phyloP scores from a whole-genome alignment of 2,329 filamentous ascomycete genomes.

The Orbilia ellipsospora region DNA sequence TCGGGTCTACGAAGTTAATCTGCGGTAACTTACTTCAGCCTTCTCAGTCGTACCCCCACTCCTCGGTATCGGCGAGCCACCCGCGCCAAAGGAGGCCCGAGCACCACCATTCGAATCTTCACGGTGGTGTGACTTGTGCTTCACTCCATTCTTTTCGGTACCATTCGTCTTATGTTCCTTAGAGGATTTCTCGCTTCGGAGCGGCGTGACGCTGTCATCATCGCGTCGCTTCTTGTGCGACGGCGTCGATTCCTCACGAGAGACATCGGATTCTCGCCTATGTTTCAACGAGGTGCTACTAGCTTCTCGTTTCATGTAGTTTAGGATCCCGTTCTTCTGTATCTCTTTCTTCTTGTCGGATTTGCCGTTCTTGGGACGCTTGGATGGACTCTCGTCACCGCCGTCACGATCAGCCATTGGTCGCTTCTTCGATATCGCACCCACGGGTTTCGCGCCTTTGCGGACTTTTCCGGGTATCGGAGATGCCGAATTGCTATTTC shows the following conservation, averaged over 20 bases:
- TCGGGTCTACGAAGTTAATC: not conserved
- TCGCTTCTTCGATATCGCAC: constrained; percentile 52
- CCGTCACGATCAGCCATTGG: constrained; percentile 50
- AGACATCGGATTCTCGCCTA: constrained; percentile 48
- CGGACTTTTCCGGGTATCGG: constrained; percentile 49
- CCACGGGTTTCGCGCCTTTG: constrained; percentile 44
- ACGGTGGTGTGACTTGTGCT: constrained; percentile 32
- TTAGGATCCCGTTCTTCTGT: constrained; percentile 52
- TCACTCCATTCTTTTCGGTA: constrained; percentile 40
- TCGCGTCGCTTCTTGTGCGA: constrained; percentile 51
- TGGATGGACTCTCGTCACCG: constrained; percentile 53
- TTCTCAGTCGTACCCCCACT: constrained; percentile 32
- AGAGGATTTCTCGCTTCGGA: constrained; percentile 19
- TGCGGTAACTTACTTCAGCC: constrained; percentile 41
- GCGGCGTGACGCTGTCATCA: constrained; percentile 27
- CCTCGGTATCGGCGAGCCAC: constrained; percentile 32
- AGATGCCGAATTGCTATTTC: constrained; percentile 52
- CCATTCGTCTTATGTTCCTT: constrained; percentile 49
- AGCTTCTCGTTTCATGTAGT: constrained; percentile 48
- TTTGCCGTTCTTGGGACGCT: constrained; percentile 52
- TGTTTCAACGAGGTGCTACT: constrained; percentile 45
- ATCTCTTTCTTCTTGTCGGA: constrained; percentile 52
- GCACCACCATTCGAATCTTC: constrained; percentile 37
- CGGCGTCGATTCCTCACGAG: constrained; percentile 32
- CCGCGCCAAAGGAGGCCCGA: constrained; percentile 24